These are phyloP conservation scores for Tolypocladium pustulatum DNA, from an alignment of 2,329 filamentous ascomycete genomes.

Conservation along the genomic window DNA sequence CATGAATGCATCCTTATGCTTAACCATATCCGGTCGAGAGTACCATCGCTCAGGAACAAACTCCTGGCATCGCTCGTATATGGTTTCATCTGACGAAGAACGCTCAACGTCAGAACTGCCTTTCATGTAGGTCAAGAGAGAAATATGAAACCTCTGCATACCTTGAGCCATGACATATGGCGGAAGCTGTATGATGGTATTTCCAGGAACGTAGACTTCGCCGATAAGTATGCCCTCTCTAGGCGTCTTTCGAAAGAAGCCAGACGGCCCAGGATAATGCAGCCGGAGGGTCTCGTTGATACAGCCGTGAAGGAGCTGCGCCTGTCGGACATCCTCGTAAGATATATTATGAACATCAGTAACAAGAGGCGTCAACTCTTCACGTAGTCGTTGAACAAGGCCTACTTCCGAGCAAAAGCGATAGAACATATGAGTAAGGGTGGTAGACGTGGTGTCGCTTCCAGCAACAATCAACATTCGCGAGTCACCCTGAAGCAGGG, in stretches of 20 bases:
- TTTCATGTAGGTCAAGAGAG: neutral
- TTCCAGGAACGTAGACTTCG: constrained; percentile 16
- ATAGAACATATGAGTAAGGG: constrained; percentile 1
- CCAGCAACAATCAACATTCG: constrained; percentile 2
- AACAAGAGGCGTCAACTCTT: neutral
- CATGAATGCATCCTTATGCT: constrained; percentile 1
- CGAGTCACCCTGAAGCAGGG: constrained; percentile 1
- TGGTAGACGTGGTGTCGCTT: constrained; percentile 2
- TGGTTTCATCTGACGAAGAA: neutral
- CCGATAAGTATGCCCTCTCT: constrained; percentile 21
- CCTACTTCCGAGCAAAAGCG: neutral
- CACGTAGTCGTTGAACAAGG: neutral
- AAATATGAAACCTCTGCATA: too few species aligned
- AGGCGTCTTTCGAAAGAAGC: constrained; percentile 18
- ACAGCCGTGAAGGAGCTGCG: neutral
- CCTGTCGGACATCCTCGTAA: neutral
- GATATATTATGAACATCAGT: neutral
- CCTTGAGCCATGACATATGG: constrained; percentile 11
- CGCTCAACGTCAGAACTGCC: neutral
- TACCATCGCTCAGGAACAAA: constrained; percentile 1
- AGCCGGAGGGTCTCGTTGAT: constrained; percentile 4
- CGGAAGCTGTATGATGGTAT: constrained; percentile 17
- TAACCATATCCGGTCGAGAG: neutral
- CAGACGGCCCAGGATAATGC: constrained; percentile 2
- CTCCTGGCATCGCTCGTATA: neutral